Evolutionary conservation across 2,329 filamentous ascomycete genomes (phyloP).

Genomic region (Aurifilum marmelostoma): DNA sequence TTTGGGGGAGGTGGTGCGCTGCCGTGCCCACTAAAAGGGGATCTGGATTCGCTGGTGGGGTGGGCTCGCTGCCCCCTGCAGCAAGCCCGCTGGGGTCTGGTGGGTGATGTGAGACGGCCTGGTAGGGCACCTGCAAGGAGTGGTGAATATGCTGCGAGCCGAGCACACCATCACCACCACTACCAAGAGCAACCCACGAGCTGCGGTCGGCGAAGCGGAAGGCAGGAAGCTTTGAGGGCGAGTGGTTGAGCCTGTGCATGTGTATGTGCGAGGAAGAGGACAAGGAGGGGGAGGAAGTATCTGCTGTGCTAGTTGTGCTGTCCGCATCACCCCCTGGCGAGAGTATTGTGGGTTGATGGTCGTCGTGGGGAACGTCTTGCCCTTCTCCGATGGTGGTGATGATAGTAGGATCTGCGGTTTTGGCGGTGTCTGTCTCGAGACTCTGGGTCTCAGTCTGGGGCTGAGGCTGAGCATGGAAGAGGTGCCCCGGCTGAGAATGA

Average conservation of each 20-base stretch:
- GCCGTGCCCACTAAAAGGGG: constrained; percentile 5
- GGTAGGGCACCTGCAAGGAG: constrained; percentile 5
- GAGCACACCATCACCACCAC: background rate
- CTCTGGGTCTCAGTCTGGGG: constrained; percentile 12
- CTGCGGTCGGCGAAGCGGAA: constrained; percentile 54
- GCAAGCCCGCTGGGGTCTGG: background rate
- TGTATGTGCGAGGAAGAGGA: constrained; percentile 36
- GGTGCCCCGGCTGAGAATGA: background rate
- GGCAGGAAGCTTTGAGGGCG: constrained; percentile 58
- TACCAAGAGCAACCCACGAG: background rate
- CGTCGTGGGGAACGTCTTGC: no score
- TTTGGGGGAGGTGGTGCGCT: constrained; percentile 31
- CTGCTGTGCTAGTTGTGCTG: background rate
- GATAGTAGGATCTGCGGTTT: background rate
- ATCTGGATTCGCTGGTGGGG: constrained; percentile 39
- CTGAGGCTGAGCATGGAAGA: constrained; percentile 2
- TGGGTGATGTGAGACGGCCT: constrained; percentile 6
- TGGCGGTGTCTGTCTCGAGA: background rate
- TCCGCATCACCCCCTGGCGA: background rate
- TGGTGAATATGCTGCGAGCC: background rate
- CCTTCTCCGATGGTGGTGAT: background rate
- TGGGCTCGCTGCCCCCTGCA: constrained; percentile 5
- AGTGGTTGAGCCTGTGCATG: constrained; percentile 56
- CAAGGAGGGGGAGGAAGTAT: background rate
- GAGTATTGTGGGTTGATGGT: background rate